Base-by-base conservation (phyloP, 1,139 yeast species). In the Hyphopichia burtonii region DNA sequence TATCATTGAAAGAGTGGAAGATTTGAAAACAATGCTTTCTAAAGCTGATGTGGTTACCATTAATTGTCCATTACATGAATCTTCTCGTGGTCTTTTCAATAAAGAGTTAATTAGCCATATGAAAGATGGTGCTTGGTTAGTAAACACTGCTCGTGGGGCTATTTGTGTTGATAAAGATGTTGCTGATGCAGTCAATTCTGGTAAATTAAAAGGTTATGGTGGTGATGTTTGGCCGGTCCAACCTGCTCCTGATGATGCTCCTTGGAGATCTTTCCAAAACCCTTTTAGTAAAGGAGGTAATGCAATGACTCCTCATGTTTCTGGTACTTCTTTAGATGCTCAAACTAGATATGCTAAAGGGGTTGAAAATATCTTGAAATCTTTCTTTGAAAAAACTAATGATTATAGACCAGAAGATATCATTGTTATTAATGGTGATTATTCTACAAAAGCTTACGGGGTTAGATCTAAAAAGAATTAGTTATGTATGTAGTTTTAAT, bases 101-200 rank as follows among this genome's bases (percentile, higher is more conserved):
- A 82, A 82, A 66, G 74, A 82, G 17, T 65, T 83, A 51, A 69
- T 86, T 47, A 74, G 86, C 51, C 79, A 83, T 60, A 83, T 86
- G 83, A 86, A 85, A 66, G 78, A 77, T 56, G 91, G 91, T 39
- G 78, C 94, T 14, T 80, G 85, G 74, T 71, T 86, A 49, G 88
- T 86, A 45, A 86, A 86, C 71, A 86, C 94, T 41, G 94, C 95
- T 15, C 78, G 95, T 61, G 94, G 94, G 48, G 93, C 91, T 41
- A 84, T 86, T 50, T 77, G 86, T 61, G 81, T 74, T 43, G 83
- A 81, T 39, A 74, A 86, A 51, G 94, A 81, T 53, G 86, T 86
- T 46, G 90, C 90, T 0, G 91, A 74, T 14, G 93, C 93, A 1
- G 76, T 86, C 39, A 59, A 74, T 42, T 67, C 80, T 34, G 94